Percentiles rank a stretch among this genome's conserved stretches.
These are phyloP conservation scores for Chrysanthemum lavandulifolium DNA, from an alignment of 129 eudicot genomes.

Conservation along the genomic window DNA sequence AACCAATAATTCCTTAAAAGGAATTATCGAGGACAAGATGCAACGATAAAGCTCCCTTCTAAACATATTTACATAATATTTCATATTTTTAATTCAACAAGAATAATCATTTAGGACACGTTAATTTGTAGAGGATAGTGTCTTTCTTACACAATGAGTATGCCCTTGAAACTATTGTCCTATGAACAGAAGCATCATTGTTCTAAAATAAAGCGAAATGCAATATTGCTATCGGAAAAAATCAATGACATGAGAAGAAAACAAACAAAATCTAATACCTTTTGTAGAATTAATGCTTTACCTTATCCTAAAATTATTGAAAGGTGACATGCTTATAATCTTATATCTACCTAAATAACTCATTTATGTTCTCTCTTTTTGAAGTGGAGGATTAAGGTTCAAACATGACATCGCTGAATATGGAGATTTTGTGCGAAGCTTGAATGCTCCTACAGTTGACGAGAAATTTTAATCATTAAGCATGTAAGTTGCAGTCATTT, in stretches of 20 bases:
- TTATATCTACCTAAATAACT: not conserved
- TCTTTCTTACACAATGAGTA: no score
- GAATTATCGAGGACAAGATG: conserved; percentile 72
- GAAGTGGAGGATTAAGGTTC: conserved; percentile 26
- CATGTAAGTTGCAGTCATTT: conserved; percentile 61
- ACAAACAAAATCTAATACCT: not conserved
- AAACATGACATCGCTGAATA: conserved; percentile 96
- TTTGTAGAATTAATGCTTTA: not conserved
- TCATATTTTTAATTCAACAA: no score
- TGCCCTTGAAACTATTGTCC: no score
- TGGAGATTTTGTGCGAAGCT: conserved; percentile 91
- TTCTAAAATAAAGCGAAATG: not conserved
- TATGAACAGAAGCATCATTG: not conserved
- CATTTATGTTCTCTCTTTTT: not conserved
- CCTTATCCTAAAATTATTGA: not conserved
- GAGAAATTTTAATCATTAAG: conserved; percentile 90
- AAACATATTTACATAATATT: not conserved
- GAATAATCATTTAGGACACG: not conserved
- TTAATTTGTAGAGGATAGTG: not conserved
- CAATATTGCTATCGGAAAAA: not conserved
- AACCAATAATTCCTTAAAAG: conserved; percentile 60
- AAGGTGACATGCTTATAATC: not conserved
- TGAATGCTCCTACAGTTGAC: conserved; percentile 93
- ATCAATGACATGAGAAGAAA: not conserved
- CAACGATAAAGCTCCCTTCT: conserved; percentile 62